Base-by-base conservation (phyloP, 345 rosid species). In the Lenwebbia sp. region DNA sequence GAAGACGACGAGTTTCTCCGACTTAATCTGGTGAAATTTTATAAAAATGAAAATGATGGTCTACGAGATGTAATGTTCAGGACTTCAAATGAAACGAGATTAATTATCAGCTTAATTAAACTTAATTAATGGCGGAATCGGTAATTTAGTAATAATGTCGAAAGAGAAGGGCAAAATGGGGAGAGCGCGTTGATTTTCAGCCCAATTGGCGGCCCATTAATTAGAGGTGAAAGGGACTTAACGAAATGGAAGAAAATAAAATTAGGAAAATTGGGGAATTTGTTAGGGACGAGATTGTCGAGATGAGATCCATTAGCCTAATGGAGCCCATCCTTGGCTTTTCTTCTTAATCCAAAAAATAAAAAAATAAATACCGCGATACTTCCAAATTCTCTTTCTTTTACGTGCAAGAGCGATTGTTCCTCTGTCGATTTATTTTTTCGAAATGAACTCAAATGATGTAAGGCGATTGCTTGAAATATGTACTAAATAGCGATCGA, bases 351-450 rank as follows among this genome's bases (percentile, higher is more conserved):
- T 65, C 76, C 78, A 21, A 3, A 30, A 60, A 60, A 60, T 13
- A 0, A 14, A n/a, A 28, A 7, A 25, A 10, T 8, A 54, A 12
- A n/a, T 13, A 52, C 19, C 2, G 22, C 6, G 0, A 9, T 17
- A 70, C 37, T 33, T 70, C 1, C 3, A 70, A 65, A 33, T 33
- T 33, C 8, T 33, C 47, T 17, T 70, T 70, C 11, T 9, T 19
- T 70, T 4, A 70, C 12, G 37, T 2, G 23, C 7, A 4, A 3
- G 9, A 33, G 13, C 78, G 2, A 65, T 9, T 9, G 47, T 4
- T 33, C 13, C 12, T 37, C 12, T 19, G 3, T 7, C 2, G 23
- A 1, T 7, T 62, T 70, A 8, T 33, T 4, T 57, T 25, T 23
- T 57, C 50, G 3, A 50, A 50, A 70, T 19, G 47, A 19, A 37